Evolutionary conservation across 805 yeast species (phyloP).

Genomic region (Vanderwaltozyma tropicalis): DNA sequence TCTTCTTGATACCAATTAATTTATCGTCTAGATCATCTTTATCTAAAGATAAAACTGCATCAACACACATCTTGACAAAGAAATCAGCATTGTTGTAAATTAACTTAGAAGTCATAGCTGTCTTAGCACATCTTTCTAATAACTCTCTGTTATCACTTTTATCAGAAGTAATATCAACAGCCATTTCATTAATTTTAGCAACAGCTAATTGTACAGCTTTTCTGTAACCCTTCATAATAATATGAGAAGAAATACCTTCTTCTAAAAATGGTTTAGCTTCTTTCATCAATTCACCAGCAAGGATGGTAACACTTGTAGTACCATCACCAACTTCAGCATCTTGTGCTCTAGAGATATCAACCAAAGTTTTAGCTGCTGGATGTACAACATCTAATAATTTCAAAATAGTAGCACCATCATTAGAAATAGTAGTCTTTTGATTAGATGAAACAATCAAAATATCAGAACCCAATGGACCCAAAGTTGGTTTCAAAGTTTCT

Average conservation of each 20-base stretch:
- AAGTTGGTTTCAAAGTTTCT: constrained; percentile 86
- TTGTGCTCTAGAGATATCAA: constrained; percentile 89
- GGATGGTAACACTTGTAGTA: constrained; percentile 86
- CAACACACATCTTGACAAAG: constrained; percentile 94
- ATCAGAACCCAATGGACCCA: constrained; percentile 97
- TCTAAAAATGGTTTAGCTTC: constrained; percentile 87
- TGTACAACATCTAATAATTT: constrained; percentile 89
- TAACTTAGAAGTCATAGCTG: constrained; percentile 94
- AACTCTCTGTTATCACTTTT: constrained; percentile 53
- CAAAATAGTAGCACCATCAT: constrained; percentile 95
- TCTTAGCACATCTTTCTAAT: constrained; percentile 84
- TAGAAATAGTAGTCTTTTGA: constrained; percentile 89
- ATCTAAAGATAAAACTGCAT: constrained; percentile 83
- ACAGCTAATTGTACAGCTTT: constrained; percentile 73
- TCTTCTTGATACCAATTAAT: constrained; percentile 87
- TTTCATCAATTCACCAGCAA: constrained; percentile 90
- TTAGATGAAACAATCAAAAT: constrained; percentile 74
- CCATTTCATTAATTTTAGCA: constrained; percentile 58
- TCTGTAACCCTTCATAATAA: constrained; percentile 79
- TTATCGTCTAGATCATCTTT: constrained; percentile 78
- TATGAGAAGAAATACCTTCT: constrained; percentile 89
- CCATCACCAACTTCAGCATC: constrained; percentile 99
- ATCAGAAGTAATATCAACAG: constrained; percentile 53
- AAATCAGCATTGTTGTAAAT: constrained; percentile 80
- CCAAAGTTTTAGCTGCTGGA: constrained; percentile 95